Conservation (phyloP, 768 basidiomycete genomes). For the Sutorius australiensis region DNA sequence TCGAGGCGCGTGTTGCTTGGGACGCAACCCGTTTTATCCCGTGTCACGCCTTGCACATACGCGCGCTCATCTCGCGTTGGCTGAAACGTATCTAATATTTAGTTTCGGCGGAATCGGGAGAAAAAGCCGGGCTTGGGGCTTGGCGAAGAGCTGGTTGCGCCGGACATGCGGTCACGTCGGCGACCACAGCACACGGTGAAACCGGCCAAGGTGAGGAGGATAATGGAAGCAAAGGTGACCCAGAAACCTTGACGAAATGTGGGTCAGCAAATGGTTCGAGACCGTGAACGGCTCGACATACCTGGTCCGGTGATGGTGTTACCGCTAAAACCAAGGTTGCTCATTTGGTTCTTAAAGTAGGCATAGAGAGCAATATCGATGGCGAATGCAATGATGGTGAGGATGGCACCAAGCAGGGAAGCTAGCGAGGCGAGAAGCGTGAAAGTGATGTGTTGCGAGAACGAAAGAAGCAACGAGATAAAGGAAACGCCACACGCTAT, state of each 20-base stretch:
- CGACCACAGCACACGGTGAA: constrained; percentile 71
- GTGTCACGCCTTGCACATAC: no score
- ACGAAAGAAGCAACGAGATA: constrained; percentile 58
- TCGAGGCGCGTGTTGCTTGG: not conserved
- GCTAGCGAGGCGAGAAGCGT: constrained; percentile 42
- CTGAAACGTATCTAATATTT: not conserved
- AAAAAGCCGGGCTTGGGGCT: constrained; percentile 29
- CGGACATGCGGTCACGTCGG: constrained; percentile 49
- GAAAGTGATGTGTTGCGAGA: constrained; percentile 52
- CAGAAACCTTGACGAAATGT: constrained; percentile 56
- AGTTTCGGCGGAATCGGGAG: constrained; percentile 39
- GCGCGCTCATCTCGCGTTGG: no score
- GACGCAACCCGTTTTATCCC: not conserved
- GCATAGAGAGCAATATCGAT: constrained; percentile 74
- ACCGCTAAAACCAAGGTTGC: constrained; percentile 39
- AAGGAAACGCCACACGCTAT: constrained; percentile 53
- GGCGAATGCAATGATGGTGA: constrained; percentile 70
- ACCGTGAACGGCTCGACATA: constrained; percentile 29
- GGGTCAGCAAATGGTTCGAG: not conserved
- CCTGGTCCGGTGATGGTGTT: constrained; percentile 62
- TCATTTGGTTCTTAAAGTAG: constrained; percentile 55
- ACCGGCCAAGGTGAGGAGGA: constrained; percentile 62
- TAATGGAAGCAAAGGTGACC: constrained; percentile 65
- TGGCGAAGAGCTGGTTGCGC: constrained; percentile 27
- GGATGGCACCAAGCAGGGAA: constrained; percentile 63